Base-by-base conservation (phyloP, 345 rosid species). In the Firmiana major region DNA sequence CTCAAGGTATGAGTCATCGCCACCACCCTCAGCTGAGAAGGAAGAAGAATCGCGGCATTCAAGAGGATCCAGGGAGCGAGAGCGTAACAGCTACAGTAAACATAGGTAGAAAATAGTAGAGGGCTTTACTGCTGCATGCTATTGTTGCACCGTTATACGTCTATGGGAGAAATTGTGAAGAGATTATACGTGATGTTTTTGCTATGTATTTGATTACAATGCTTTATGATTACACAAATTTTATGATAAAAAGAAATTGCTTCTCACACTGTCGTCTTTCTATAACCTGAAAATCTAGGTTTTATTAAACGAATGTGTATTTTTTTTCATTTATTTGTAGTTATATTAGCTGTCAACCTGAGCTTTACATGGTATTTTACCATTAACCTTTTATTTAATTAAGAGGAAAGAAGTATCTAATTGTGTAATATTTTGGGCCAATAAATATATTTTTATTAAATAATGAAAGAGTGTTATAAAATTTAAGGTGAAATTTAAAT, bases 1-100 rank as follows among this genome's bases (percentile, higher is more conserved):
- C 5, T 89, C 90, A 0, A 90, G 97, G 87, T 89, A 89, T 26
- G 91, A 93, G 77, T 84, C 90, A 1, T 91, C 99, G 9, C 91
- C 97, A 1, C 89, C 88, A 0, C 89, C 83, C 0, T 65, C 86
- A 0, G 83, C 79, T 0, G 90, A 85, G 26, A 65, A 87, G 88
- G 86, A 87, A 73, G 90, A 79, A 45, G 88, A 89, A 16, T 73
- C 71, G 0, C 80, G 85, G 69, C 86, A 73, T 62, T 82, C 85
- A 1, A 80, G 82, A 46, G 74, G 82, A 1, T 80, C 90, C 0
- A 83, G 86, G 74, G 85, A 83, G 1, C 80, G 88, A 54, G 87
- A 85, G 9, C 83, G 86, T 11, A 51, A 81, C 40, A 77, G 80
- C n/a, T 76, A 81, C 36, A 76, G 88, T 42, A 85, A 82, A 80